phyloP scores from a whole-genome alignment of 1,284 basidiomycete species.

The Ceratobasidium sp. region DNA sequence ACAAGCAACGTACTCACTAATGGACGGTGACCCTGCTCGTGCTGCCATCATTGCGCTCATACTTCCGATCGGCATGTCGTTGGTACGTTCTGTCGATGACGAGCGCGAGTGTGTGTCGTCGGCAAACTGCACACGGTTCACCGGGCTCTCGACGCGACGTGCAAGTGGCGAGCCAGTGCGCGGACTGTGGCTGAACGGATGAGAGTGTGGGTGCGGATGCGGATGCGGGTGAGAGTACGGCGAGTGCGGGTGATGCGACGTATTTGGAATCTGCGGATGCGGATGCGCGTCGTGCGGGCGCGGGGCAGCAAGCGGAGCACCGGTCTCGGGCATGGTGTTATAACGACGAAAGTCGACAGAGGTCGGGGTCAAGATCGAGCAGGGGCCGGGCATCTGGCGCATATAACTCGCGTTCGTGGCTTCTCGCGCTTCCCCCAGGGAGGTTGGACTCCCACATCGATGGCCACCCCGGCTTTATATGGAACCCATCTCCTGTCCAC shows the following conservation, averaged over 20 bases:
- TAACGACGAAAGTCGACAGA: not conserved
- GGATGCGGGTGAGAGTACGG: not conserved
- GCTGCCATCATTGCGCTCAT: slow-evolving; percentile 16
- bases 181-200: not conserved
- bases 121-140: slow-evolving; percentile 33
- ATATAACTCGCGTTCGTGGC: not conserved
- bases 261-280: no score
- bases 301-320: no score
- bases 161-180: slow-evolving; percentile 29
- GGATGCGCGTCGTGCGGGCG: not conserved
- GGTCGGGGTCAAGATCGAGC: not conserved
- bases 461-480: not conserved
- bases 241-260: not conserved
- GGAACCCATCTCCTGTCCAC: not conserved
- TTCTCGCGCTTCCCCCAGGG: not conserved
- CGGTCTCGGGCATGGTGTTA: not conserved
- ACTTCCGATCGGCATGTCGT: slow-evolving; percentile 4
- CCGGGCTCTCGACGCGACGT: slow-evolving; percentile 18
- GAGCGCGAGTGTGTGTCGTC: slow-evolving; percentile 12
- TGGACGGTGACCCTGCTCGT: slow-evolving; percentile 10
- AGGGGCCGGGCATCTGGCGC: not conserved
- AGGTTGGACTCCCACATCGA: not conserved
- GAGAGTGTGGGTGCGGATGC: not conserved
- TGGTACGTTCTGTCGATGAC: slow-evolving; percentile 10
- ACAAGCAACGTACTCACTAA: not conserved